phyloP scores from a whole-genome alignment of 2,329 filamentous ascomycete genomes.

The Pseudogymnoascus sp. region DNA sequence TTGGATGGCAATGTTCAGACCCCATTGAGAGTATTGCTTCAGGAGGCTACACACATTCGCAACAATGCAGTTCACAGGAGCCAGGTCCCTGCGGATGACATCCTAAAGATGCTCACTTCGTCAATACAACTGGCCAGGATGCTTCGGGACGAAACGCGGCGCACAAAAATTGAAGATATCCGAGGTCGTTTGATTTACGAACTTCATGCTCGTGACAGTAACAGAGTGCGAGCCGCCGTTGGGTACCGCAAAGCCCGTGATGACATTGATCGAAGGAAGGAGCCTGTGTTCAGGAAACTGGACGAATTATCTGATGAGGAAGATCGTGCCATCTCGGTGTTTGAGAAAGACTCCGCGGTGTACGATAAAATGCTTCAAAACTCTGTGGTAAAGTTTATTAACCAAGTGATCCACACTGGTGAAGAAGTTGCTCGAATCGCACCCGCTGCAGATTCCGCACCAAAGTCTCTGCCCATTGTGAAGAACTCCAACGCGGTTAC shows the following conservation, averaged over 20 bases:
- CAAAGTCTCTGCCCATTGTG: not conserved
- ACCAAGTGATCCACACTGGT: not conserved
- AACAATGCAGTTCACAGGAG: not conserved
- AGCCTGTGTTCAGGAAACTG: not conserved
- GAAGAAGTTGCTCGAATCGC: not conserved
- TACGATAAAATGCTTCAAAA: not conserved
- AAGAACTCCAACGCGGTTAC: not conserved
- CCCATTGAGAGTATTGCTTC: not conserved
- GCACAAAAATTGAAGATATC: not conserved
- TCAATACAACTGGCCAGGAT: not conserved
- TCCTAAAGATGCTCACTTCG: not conserved
- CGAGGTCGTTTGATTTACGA: not conserved
- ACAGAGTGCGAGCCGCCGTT: not conserved
- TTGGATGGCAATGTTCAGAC: not conserved
- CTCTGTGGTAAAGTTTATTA: not conserved
- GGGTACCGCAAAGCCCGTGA: not conserved
- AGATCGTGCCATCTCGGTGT: not conserved
- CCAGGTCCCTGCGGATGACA: not conserved
- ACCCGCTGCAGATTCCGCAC: not conserved
- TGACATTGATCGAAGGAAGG: not conserved
- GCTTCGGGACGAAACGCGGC: not conserved
- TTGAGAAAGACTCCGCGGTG: not conserved
- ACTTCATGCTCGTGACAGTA: not conserved
- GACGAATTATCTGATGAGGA: not conserved
- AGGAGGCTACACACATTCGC: not conserved